Conservation (phyloP, 768 basidiomycete genomes). For the Suillus placidus region DNA sequence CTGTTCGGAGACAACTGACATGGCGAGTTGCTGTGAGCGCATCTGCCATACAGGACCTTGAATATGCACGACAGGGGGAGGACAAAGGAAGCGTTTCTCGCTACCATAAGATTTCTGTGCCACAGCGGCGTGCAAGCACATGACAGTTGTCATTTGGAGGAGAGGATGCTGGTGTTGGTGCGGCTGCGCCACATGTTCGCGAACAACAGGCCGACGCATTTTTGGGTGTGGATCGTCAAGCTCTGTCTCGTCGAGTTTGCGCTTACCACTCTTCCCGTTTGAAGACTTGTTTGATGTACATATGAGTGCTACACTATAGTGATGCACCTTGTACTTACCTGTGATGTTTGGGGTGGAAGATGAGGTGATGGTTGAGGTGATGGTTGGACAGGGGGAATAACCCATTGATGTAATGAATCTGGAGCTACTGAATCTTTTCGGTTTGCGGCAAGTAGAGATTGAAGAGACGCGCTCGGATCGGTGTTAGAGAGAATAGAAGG, state of each 20-base stretch:
- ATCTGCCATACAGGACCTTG: constrained; percentile 88
- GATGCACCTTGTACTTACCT: constrained; percentile 37
- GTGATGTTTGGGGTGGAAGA: constrained; percentile 35
- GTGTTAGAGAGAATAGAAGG: constrained; percentile 41
- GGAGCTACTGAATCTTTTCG: constrained; percentile 35
- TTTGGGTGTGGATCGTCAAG: constrained; percentile 70
- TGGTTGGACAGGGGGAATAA: constrained; percentile 26
- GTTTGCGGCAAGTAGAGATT: constrained; percentile 39
- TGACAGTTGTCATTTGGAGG: constrained; percentile 88
- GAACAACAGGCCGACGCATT: constrained; percentile 83
- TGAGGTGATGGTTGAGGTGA: constrained; percentile 30
- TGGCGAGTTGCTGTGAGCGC: constrained; percentile 77
- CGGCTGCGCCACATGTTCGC: constrained; percentile 65
- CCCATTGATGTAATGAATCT: constrained; percentile 43
- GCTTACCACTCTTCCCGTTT: constrained; percentile 58
- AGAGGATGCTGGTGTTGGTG: constrained; percentile 69
- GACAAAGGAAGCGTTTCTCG: constrained; percentile 93
- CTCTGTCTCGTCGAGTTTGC: constrained; percentile 69
- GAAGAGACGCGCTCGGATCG: constrained; percentile 43
- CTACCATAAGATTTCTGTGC: constrained; percentile 96
- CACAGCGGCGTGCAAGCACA: constrained; percentile 89
- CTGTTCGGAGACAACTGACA: constrained; percentile 83
- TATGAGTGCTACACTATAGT: constrained; percentile 29
- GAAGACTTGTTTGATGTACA: constrained; percentile 24
- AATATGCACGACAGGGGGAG: constrained; percentile 91